Conservation (phyloP, 345 rosid species). For the Acer campestre region DNA sequence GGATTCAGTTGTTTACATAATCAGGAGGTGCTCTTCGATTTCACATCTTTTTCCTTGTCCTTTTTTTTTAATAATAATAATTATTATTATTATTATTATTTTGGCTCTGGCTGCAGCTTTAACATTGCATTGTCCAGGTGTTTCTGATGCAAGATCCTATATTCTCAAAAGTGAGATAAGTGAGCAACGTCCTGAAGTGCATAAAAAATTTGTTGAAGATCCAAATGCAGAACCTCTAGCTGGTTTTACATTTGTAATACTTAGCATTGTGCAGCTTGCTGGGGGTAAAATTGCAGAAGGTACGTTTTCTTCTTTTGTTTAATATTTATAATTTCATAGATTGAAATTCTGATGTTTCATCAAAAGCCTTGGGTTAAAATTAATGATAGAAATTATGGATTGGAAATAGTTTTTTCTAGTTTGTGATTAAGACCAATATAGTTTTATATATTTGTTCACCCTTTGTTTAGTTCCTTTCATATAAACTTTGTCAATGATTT, state of each 20-base stretch:
- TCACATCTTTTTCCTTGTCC: background rate
- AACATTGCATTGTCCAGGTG: slow-evolving; percentile 40
- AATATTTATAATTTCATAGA: background rate
- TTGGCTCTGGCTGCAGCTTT: slow-evolving; percentile 9
- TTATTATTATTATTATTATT: background rate
- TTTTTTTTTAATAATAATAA: background rate
- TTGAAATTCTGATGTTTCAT: background rate
- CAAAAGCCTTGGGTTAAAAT: background rate
- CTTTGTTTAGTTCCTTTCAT: background rate
- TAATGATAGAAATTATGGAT: slow-evolving; percentile 3
- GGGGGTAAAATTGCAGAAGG: slow-evolving; percentile 89
- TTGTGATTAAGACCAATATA: background rate
- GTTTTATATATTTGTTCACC: background rate
- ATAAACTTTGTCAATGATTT: background rate
- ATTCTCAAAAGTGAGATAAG: slow-evolving; percentile 72
- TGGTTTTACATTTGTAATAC: slow-evolving; percentile 75
- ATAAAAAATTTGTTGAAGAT: slow-evolving; percentile 67
- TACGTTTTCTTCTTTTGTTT: slow-evolving; percentile 24
- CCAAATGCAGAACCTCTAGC: slow-evolving; percentile 50
- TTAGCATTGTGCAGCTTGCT: slow-evolving; percentile 76
- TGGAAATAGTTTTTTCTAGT: slow-evolving; percentile 5
- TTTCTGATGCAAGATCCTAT: slow-evolving; percentile 70
- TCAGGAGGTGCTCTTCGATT: background rate
- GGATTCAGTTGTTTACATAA: background rate
- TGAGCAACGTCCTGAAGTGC: slow-evolving; percentile 66